Conservation (phyloP, 176 grass and related monocot genomes). For the Paspalum vaginatum region DNA sequence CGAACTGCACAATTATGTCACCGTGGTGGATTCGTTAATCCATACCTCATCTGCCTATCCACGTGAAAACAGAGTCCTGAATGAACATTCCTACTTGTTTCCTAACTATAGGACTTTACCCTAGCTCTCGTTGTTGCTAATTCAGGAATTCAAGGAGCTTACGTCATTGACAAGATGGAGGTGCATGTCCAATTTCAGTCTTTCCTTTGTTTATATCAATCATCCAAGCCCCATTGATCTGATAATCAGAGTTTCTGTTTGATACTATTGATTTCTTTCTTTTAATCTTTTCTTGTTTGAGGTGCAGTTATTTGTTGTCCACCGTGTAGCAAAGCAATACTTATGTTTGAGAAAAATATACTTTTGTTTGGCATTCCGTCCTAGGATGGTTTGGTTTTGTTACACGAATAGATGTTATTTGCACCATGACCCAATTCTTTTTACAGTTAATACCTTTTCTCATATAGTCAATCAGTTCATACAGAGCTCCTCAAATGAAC, state of each 20-base stretch:
- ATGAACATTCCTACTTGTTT: too few relatives aligned
- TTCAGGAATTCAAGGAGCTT: conserved; percentile 91
- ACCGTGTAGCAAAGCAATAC: conserved; percentile 78
- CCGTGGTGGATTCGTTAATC: too few relatives aligned
- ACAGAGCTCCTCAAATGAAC: conserved; percentile 17
- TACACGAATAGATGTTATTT: background rate
- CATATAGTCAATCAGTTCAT: conserved; percentile 19
- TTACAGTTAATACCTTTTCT: too few relatives aligned
- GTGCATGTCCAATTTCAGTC: conserved; percentile 46
- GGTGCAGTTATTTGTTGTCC: background rate
- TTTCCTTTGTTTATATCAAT: conserved; percentile 22
- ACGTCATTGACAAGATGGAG: conserved; percentile 82
- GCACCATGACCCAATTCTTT: background rate
- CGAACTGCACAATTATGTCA: too few relatives aligned
- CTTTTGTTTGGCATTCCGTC: too few relatives aligned
- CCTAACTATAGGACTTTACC: too few relatives aligned
- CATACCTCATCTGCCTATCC: too few relatives aligned
- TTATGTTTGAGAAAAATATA: conserved; percentile 91
- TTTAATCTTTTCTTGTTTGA: background rate
- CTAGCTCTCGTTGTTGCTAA: too few relatives aligned
- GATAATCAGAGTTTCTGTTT: background rate
- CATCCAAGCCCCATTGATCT: background rate
- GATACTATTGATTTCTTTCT: background rate
- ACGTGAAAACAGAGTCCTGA: too few relatives aligned
- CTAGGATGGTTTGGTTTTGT: background rate